Conservation (phyloP, 306 rosid species). For the Hylodesmum podocarpum region DNA sequence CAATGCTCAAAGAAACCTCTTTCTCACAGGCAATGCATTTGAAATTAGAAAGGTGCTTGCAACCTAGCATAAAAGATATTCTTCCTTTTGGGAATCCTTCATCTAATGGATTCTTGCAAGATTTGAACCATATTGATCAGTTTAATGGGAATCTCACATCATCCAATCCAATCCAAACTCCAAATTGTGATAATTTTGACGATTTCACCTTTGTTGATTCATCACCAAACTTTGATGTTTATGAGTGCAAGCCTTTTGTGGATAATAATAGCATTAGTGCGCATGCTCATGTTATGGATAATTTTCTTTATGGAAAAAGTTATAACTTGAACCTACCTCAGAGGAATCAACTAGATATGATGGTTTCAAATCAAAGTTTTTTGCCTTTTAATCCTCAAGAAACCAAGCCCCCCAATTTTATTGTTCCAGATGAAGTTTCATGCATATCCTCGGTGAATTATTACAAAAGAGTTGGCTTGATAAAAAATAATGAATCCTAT, state of each 20-base stretch:
- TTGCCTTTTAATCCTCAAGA: constrained; percentile 40
- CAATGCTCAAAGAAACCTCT: constrained; percentile 38
- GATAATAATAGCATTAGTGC: constrained; percentile 32
- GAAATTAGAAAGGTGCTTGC: constrained; percentile 26
- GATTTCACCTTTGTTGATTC: constrained; percentile 30
- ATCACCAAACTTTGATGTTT: constrained; percentile 29
- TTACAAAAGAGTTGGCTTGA: constrained; percentile 37
- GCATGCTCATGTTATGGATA: constrained; percentile 55
- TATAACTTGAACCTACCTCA: constrained; percentile 36
- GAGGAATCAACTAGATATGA: constrained; percentile 41
- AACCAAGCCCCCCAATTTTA: constrained; percentile 42
- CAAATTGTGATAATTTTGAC: constrained; percentile 36
- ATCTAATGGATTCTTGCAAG: constrained; percentile 53
- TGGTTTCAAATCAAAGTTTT: constrained; percentile 38
- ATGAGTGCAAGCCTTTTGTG: constrained; percentile 50
- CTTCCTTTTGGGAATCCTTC: constrained; percentile 43
- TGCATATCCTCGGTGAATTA: constrained; percentile 47
- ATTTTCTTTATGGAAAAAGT: constrained; percentile 54
- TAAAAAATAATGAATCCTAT: constrained; percentile 31
- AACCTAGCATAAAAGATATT: constrained; percentile 35
- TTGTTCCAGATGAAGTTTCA: constrained; percentile 68
- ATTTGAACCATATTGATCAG: constrained; percentile 45
- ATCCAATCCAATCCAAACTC: constrained; percentile 36
- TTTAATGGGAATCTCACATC: constrained; percentile 42
- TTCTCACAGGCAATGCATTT: constrained; percentile 33